Evolutionary conservation across 345 rosid species (phyloP), one percentile per base, ranked within the genome.

Genomic region (Kandelia obovata): DNA sequence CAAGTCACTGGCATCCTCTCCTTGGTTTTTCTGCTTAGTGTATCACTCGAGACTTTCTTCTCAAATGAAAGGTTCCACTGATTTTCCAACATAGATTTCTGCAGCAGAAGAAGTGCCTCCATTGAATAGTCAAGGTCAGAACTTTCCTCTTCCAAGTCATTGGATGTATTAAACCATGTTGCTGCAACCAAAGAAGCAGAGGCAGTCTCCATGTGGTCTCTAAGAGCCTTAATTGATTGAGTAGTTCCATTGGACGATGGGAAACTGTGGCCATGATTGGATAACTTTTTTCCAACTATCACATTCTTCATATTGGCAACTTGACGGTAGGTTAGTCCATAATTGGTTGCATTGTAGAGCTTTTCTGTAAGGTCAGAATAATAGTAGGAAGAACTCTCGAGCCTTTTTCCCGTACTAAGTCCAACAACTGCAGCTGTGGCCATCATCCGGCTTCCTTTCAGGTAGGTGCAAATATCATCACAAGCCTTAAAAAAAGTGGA

Each of bases 21-120:
- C 13, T 39, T 39, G 47, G 47, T 73, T 68, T 73, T 83, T 49
- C 57, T 73, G 37, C 58, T 70, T 1, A 80, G 64, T 21, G 84
- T 76, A 56, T 80, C 84, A 75, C 53, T 55, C 34, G 71, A 71
- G 16, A 53, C 67, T 3, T 73, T 77, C 64, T 82, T 78, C 57
- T 89, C 88, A 71, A 90, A 86, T 15, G 94, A 85, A 77, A 94
- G 97, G 67, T 78, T 89, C 98, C 97, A 89, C 51, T 91, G 97
- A 74, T 92, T 88, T 67, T 94, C 98, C 39, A 91, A 85, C 87
- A 91, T 85, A 62, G 91, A 88, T 80, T 86, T 94, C 83, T 94
- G 98, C 66, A 93, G 78, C 79, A 92, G 71, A 28, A 91, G 86
- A 34, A 91, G 84, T 58, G 89, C 96, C 53, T 89, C 97, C 30